Percentiles rank a stretch among this genome's conserved stretches.
Conservation (phyloP, 2,329 filamentous ascomycete genomes). For the Phaeosphaeria sp. region DNA sequence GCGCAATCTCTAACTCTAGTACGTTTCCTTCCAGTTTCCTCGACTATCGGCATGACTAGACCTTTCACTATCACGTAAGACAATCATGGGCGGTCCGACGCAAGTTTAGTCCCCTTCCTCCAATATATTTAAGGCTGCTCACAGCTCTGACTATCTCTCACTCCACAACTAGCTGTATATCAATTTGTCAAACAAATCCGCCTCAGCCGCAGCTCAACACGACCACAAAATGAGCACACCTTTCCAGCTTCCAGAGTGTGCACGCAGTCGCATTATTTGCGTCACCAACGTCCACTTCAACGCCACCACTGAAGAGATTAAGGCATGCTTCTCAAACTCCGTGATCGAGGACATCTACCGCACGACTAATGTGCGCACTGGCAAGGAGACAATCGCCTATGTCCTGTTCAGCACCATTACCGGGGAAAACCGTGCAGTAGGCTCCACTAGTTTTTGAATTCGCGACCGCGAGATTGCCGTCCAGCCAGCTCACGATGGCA, state of each 20-base stretch:
- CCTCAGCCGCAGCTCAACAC: not conserved
- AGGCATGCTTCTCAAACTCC: not conserved
- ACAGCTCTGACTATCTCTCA: too few species aligned
- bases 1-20: too few species aligned
- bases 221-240: not conserved
- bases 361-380: not conserved
- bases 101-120: too few species aligned
- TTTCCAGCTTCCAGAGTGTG: not conserved
- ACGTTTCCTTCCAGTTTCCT: too few species aligned
- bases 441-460: not conserved
- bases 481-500: not conserved
- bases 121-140: too few species aligned
- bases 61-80: too few species aligned
- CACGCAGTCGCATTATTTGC: constrained; percentile 2
- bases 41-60: too few species aligned
- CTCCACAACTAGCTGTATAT: not conserved
- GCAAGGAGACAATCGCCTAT: not conserved
- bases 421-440: not conserved
- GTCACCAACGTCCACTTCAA: constrained; percentile 5
- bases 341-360: not conserved
- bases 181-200: not conserved
- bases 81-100: too few species aligned
- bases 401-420: not conserved
- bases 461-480: constrained; percentile 1
- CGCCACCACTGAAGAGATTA: not conserved